A percentile compares a stretch with the other conserved stretches of the same genome.
Conservation (phyloP, 345 rosid genomes). For the Linum lewisii region DNA sequence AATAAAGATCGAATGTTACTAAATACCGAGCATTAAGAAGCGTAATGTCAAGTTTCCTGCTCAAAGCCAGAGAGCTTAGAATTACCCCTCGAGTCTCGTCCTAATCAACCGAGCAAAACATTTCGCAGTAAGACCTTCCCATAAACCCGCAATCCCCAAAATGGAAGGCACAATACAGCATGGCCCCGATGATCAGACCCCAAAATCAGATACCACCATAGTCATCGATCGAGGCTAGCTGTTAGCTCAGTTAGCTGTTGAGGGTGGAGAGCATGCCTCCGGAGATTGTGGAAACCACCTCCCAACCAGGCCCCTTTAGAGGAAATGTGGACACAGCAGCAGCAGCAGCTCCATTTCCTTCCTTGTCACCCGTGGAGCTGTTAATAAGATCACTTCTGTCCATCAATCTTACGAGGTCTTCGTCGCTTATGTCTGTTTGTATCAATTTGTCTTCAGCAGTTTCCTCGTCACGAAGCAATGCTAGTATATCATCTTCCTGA, state of each 20-base stretch:
- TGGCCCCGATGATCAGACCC: too few species aligned
- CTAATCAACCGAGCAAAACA: too few species aligned
- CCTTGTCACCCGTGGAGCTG: not conserved
- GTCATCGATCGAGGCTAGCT: too few species aligned
- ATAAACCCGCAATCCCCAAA: too few species aligned
- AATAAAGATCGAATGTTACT: too few species aligned
- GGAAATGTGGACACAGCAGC: slow-evolving; percentile 27
- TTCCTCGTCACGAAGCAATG: slow-evolving; percentile 65
- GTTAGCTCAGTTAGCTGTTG: slow-evolving; percentile 30
- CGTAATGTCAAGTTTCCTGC: too few species aligned
- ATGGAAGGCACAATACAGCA: too few species aligned
- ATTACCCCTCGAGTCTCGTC: too few species aligned
- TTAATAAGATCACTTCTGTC: slow-evolving; percentile 63
- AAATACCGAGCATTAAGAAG: too few species aligned
- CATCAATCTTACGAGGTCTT: slow-evolving; percentile 56
- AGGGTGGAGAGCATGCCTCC: slow-evolving; percentile 83
- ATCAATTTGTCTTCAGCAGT: slow-evolving; percentile 81
- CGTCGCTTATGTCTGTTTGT: slow-evolving; percentile 75
- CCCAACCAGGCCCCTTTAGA: slow-evolving; percentile 94
- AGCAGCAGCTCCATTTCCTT: slow-evolving; percentile 10
- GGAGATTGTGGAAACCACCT: slow-evolving; percentile 64
- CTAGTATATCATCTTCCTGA: slow-evolving; percentile 79
- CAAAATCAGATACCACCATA: too few species aligned
- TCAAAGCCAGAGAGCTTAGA: too few species aligned
- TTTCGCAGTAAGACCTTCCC: too few species aligned